Evolutionary conservation across 345 rosid species (phyloP).

Genomic region (Aquilaria malaccensis): DNA sequence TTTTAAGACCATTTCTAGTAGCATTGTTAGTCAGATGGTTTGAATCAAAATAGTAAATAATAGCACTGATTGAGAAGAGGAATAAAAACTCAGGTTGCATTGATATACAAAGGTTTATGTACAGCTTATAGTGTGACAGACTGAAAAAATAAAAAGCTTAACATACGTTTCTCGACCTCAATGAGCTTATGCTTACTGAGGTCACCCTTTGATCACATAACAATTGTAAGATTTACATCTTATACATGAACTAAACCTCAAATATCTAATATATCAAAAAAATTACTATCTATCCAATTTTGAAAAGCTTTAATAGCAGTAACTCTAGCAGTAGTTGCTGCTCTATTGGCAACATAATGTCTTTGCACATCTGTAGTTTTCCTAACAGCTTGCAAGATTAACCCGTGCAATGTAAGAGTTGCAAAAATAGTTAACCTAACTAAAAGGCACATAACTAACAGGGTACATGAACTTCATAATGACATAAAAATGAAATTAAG

Average conservation of each 20-base stretch:
- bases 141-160: constrained; percentile 11
- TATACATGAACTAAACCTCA: constrained; percentile 14
- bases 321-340: constrained; percentile 94
- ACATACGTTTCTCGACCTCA: constrained; percentile 32
- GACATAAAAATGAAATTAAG: constrained; percentile 5
- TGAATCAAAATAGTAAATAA: background rate
- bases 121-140: constrained; percentile 29
- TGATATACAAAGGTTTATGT: constrained; percentile 32
- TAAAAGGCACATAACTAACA: background rate
- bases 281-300: constrained; percentile 50
- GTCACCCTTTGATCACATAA: constrained; percentile 19
- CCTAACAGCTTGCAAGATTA: constrained; percentile 54
- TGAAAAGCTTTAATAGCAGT: constrained; percentile 64
- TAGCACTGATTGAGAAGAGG: background rate
- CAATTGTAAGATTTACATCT: constrained; percentile 21
- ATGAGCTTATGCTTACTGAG: constrained; percentile 34
- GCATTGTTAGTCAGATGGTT: no score
- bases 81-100: constrained; percentile 19
- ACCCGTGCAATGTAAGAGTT: background rate
- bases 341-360: constrained; percentile 64
- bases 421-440: background rate
- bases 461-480: constrained; percentile 1
- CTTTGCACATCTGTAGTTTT: constrained; percentile 66
- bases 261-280: constrained; percentile 35
- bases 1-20: no score